Evolutionary conservation across 2,329 filamentous ascomycete genomes (phyloP).

Genomic region (Cercospora zeina): DNA sequence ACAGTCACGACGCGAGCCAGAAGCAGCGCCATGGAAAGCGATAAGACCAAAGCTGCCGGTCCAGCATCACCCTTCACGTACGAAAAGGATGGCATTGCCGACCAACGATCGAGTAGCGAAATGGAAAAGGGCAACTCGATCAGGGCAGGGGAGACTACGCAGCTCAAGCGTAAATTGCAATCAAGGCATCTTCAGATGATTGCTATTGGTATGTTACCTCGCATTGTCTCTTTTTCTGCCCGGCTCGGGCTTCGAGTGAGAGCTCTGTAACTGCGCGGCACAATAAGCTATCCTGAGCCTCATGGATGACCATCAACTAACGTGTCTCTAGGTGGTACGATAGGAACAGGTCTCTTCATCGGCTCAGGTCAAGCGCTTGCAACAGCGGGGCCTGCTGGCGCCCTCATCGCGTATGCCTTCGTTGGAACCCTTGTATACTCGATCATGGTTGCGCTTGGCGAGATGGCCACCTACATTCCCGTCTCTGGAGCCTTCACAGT

Average conservation of each 20-base stretch:
- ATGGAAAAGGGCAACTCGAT: slow-evolving; percentile 26
- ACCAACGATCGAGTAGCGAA: slow-evolving; percentile 22
- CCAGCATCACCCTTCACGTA: slow-evolving; percentile 8
- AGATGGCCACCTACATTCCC: slow-evolving; percentile 64
- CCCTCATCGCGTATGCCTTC: slow-evolving; percentile 49
- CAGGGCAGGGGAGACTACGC: slow-evolving; percentile 35
- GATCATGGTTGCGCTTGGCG: slow-evolving; percentile 53
- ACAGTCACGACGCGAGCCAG: not conserved
- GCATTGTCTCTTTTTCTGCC: not conserved
- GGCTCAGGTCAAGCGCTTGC: slow-evolving; percentile 44
- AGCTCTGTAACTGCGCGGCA: not conserved
- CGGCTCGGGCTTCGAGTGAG: too few relatives aligned
- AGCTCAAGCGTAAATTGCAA: slow-evolving; percentile 41
- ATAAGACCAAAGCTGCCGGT: slow-evolving; percentile 23
- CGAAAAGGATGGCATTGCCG: slow-evolving; percentile 18
- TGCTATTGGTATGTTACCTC: slow-evolving; percentile 35
- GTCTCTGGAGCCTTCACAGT: slow-evolving; percentile 56
- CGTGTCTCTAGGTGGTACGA: slow-evolving; percentile 24
- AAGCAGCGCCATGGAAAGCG: slow-evolving; percentile 9
- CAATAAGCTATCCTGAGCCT: not conserved
- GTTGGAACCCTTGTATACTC: slow-evolving; percentile 49
- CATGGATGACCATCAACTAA: slow-evolving; percentile 7
- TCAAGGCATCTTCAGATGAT: slow-evolving; percentile 45
- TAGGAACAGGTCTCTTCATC: slow-evolving; percentile 46
- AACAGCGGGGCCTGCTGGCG: slow-evolving; percentile 46